Evolutionary conservation across 1,284 basidiomycete species (phyloP).

Genomic region (Prillingera fragicola): DNA sequence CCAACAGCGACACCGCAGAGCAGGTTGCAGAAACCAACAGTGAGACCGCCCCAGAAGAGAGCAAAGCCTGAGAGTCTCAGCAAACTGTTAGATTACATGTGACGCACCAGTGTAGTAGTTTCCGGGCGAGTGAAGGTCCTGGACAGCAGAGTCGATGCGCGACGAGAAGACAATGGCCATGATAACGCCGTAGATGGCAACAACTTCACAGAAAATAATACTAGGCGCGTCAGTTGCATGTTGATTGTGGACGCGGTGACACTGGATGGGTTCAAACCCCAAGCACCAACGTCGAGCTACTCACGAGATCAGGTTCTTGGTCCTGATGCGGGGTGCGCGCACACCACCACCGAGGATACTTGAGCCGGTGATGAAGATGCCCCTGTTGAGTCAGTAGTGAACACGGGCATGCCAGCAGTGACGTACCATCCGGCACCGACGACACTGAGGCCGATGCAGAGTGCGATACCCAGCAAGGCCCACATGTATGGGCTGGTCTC

Average conservation of each 20-base stretch:
- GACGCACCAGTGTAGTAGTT: slow-evolving; percentile 85
- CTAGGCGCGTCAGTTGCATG: slow-evolving; percentile 48
- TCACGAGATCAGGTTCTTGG: slow-evolving; percentile 95
- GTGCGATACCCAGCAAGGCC: slow-evolving; percentile 83
- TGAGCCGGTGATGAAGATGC: slow-evolving; percentile 92
- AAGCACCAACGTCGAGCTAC: slow-evolving; percentile 23
- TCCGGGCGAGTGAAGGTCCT: slow-evolving; percentile 66
- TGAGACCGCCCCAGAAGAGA: slow-evolving; percentile 90
- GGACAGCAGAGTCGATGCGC: slow-evolving; percentile 61
- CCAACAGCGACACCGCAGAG: slow-evolving; percentile 87
- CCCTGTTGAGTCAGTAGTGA: slow-evolving; percentile 57
- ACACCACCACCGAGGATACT: slow-evolving; percentile 96
- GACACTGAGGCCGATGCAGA: slow-evolving; percentile 91
- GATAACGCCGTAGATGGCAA: slow-evolving; percentile 83
- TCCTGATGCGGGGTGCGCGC: slow-evolving; percentile 85
- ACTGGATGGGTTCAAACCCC: not conserved
- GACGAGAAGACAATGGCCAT: slow-evolving; percentile 90
- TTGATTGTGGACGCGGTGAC: not conserved
- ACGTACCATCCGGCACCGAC: slow-evolving; percentile 91
- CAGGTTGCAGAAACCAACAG: slow-evolving; percentile 82
- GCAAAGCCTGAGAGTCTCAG: slow-evolving; percentile 67
- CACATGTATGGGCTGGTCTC: slow-evolving; percentile 90
- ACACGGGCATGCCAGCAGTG: not conserved
- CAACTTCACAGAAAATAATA: slow-evolving; percentile 99
- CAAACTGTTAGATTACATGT: not conserved